Evolutionary conservation across 108 stramenopile species (phyloP).

Genomic region (Fistulifera pelliculosa): DNA sequence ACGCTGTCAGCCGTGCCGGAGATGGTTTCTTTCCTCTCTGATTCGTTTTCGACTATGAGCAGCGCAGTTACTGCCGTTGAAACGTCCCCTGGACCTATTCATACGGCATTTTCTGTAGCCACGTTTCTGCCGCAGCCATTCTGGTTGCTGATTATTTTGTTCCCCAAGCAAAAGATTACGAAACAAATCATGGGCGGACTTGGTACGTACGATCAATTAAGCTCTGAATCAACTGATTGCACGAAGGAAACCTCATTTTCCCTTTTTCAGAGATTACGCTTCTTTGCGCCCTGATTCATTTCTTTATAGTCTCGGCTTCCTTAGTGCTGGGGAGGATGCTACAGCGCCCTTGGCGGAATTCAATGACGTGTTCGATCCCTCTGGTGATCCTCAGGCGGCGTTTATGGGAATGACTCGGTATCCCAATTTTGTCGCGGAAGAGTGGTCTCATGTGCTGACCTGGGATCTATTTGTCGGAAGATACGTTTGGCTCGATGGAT

Average conservation of each 20-base stretch:
- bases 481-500: constrained; percentile 83
- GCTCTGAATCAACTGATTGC: background rate
- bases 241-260: too few species aligned
- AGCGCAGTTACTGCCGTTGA: constrained; percentile 5
- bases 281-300: constrained; percentile 59
- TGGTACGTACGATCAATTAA: constrained; percentile 12
- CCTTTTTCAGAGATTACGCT: constrained; percentile 10
- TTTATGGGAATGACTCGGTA: constrained; percentile 82
- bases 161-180: constrained; percentile 49
- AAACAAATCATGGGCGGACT: constrained; percentile 60
- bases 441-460: constrained; percentile 85
- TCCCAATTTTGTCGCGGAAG: constrained; percentile 84
- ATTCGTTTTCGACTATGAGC: background rate
- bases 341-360: constrained; percentile 81
- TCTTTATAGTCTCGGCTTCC: constrained; percentile 69
- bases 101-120: constrained; percentile 66
- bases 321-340: constrained; percentile 47
- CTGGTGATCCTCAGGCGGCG: constrained; percentile 67
- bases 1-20: too few species aligned
- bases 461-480: constrained; percentile 92
- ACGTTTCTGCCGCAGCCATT: constrained; percentile 78
- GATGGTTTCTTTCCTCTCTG: too few species aligned
- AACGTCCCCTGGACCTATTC: constrained; percentile 44
- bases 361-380: constrained; percentile 79
- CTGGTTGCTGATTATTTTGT: constrained; percentile 68